Evolutionary conservation across 192 early-diverging fungal species (phyloP).

Genomic region (Rhizophagus prolifer): DNA sequence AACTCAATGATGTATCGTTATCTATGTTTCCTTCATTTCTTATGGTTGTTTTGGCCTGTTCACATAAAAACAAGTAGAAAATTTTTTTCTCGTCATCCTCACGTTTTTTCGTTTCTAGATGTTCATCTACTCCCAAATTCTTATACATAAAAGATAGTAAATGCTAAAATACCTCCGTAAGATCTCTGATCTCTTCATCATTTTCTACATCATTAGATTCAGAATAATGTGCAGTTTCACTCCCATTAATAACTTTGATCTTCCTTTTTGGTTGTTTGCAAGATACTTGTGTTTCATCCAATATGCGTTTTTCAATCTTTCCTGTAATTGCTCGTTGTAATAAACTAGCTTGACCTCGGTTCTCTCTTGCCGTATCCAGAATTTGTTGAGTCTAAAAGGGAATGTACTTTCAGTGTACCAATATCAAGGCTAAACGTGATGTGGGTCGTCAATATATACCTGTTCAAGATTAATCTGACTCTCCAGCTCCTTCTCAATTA

Average conservation of each 20-base stretch:
- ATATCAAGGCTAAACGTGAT: constrained; percentile 20
- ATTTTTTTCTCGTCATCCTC: too few species aligned
- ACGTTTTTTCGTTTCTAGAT: too few species aligned
- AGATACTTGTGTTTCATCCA: neutral
- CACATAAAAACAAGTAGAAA: too few species aligned
- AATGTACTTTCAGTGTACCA: constrained; percentile 26
- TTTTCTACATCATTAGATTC: constrained; percentile 8
- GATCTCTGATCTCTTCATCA: neutral
- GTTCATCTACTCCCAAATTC: too few species aligned
- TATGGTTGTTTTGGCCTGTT: too few species aligned
- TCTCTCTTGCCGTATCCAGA: constrained; percentile 6
- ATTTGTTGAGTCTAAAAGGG: constrained; percentile 20
- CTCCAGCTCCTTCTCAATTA: constrained; percentile 13
- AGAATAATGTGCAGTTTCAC: constrained; percentile 1
- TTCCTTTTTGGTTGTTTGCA: constrained; percentile 8
- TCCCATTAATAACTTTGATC: constrained; percentile 9
- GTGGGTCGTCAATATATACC: neutral
- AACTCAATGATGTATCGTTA: too few species aligned
- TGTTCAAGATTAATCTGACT: constrained; percentile 14
- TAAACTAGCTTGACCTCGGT: constrained; percentile 17
- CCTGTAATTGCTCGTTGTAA: constrained; percentile 12
- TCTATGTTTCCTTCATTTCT: too few species aligned
- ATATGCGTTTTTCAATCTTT: constrained; percentile 20
- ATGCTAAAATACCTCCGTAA: too few species aligned
- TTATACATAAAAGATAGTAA: too few species aligned